Evolutionary conservation across 768 basidiomycete species (phyloP).

Genomic region (Naematelia encephala): DNA sequence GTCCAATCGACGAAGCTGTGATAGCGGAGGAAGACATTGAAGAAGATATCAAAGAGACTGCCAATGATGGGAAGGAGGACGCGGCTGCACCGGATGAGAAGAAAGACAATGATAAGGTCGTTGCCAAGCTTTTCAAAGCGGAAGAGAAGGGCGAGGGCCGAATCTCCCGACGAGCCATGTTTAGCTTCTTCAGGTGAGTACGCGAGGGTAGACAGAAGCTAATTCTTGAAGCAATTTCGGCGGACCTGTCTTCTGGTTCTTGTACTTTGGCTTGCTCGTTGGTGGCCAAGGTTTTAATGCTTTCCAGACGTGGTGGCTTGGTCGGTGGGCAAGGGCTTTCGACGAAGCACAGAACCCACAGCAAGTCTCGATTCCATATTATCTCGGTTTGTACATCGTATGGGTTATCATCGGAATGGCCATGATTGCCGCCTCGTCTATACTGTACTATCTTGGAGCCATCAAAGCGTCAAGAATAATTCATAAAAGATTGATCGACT

Average conservation of each 20-base stretch:
- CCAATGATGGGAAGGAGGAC: conserved; percentile 13
- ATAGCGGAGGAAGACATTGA: conserved; percentile 29
- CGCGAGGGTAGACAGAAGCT: conserved; percentile 6
- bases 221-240: conserved; percentile 37
- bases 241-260: conserved; percentile 49
- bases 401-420: conserved; percentile 35
- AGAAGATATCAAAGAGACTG: conserved; percentile 31
- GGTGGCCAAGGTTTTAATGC: conserved; percentile 39
- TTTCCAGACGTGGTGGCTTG: conserved; percentile 46
- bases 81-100: conserved; percentile 24
- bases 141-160: conserved; percentile 50
- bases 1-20: conserved; percentile 38
- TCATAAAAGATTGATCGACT: conserved; percentile 38
- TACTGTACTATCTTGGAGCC: conserved; percentile 42
- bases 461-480: conserved; percentile 42
- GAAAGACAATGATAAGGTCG: conserved; percentile 27
- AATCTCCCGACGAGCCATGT: conserved; percentile 42
- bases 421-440: conserved; percentile 14
- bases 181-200: conserved; percentile 40
- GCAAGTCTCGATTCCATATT: conserved; percentile 43
- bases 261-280: conserved; percentile 40
- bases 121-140: conserved; percentile 42
- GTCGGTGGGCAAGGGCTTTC: conserved; percentile 47
- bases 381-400: conserved; percentile 46
- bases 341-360: conserved; percentile 27